Evolutionary conservation across 2,329 filamentous ascomycete genomes (phyloP), one percentile per base, ranked within the genome.

Genomic region (Nemania bipapillata): DNA sequence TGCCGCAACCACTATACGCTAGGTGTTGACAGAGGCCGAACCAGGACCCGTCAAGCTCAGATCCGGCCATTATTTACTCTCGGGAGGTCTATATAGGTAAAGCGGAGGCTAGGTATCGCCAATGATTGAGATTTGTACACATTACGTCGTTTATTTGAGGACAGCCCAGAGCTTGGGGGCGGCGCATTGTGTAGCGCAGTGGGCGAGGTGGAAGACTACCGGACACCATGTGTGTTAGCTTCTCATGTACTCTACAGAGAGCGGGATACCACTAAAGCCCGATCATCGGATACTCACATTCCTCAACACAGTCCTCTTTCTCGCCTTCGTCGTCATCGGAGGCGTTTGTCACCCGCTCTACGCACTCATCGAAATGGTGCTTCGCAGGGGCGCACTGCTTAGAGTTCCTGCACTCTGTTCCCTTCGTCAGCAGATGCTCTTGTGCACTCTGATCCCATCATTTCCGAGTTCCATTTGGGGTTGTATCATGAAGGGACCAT

Each of bases 301-400:
- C 96, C 87, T 99, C 96, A 75, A 98, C 93, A 79, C 96, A 99
- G 86, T 98, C 94, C 88, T 99, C 96, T 78, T 92, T 94, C 88
- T 98, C 96, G 79, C 92, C 90, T 64, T 86, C 90, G 76, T 91
- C 89, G 73, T 91, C 87, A 76, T 91, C 88, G 78, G 93, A 89
- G 74, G 83, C 81, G 68, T 79, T 79, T 70, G 90, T 93, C 76
- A 99, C 96, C 78, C 96, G 94, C 89, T 97, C 94, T 77, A 95
- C 94, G 82, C 96, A 99, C 85, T 97, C 93, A 75, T 98, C 95
- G 82, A 92, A 98, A 88, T 99, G 96, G 87, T 98, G 95, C 90
- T 98, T 99, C 80, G 89, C 88, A 68, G 91, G 90, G 70, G 91
- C 87, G 85, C 96, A 99, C 83, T 92, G 86, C 82, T 91, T 87